Evolutionary conservation across 257 asterid genomes (phyloP).

Genomic region (Avicennia marina): DNA sequence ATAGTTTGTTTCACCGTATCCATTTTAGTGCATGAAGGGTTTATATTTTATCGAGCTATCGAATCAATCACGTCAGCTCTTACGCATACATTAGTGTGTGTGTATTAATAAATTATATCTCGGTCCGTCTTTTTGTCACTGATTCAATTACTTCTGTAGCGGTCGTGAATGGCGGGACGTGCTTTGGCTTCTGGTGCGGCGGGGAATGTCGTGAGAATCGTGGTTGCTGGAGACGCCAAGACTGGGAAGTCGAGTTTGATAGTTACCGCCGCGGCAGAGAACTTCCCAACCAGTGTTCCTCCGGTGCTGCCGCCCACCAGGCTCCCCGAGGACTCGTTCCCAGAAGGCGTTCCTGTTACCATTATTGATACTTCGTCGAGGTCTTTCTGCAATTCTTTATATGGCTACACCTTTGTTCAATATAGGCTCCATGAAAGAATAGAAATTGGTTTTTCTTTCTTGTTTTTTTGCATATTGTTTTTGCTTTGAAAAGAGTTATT

Average conservation of each 20-base stretch:
- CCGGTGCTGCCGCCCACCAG: slow-evolving; percentile 85
- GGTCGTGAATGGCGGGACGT: slow-evolving; percentile 68
- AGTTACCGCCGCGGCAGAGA: slow-evolving; percentile 77
- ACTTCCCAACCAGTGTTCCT: slow-evolving; percentile 59
- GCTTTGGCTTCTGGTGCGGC: slow-evolving; percentile 44
- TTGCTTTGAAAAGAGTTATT: no score
- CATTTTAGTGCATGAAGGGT: slow-evolving; percentile 6
- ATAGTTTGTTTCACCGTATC: neutral
- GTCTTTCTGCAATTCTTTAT: slow-evolving; percentile 23
- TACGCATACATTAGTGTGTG: neutral
- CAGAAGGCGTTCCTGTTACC: slow-evolving; percentile 88
- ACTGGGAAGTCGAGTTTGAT: slow-evolving; percentile 94
- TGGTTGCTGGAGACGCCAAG: slow-evolving; percentile 92
- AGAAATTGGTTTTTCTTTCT: no score
- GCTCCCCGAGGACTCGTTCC: slow-evolving; percentile 86
- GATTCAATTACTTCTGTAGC: slow-evolving; percentile 8
- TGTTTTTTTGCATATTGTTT: no score
- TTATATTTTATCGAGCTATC: neutral
- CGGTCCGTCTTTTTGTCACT: no score
- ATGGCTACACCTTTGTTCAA: neutral
- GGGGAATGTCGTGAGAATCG: slow-evolving; percentile 56
- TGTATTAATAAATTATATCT: neutral
- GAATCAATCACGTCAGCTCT: slow-evolving; percentile 9
- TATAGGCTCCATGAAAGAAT: no score
- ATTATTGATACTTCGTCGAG: slow-evolving; percentile 93